Evolutionary conservation across 1,284 basidiomycete species (phyloP).

Genomic region (Mycena citricolor): DNA sequence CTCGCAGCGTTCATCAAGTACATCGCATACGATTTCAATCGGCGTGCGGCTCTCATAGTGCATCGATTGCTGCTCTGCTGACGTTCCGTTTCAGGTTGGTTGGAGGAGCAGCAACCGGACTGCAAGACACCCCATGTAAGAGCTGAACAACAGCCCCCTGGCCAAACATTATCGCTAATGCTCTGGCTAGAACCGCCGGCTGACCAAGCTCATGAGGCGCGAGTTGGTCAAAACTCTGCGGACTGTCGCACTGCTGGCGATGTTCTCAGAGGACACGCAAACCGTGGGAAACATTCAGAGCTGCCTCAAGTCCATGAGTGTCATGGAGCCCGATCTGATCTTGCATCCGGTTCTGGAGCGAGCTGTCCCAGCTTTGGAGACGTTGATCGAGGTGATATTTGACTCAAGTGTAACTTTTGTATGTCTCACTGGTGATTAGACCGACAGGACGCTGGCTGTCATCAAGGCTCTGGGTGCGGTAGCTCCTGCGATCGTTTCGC

Average conservation of each 20-base stretch:
- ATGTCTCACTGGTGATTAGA: constrained; percentile 42
- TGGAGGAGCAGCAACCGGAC: constrained; percentile 76
- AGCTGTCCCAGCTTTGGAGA: constrained; percentile 84
- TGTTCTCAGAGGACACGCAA: constrained; percentile 82
- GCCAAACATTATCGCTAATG: too few relatives aligned
- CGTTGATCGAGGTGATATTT: constrained; percentile 70
- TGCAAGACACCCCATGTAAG: constrained; percentile 79
- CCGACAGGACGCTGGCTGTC: constrained; percentile 81
- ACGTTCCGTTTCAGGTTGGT: constrained; percentile 55
- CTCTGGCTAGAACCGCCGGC: constrained; percentile 56
- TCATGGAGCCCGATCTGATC: constrained; percentile 88
- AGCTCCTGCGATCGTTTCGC: constrained; percentile 76
- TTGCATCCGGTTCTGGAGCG: constrained; percentile 85
- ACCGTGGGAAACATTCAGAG: constrained; percentile 69
- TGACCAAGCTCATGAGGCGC: constrained; percentile 80
- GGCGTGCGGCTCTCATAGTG: constrained; percentile 46
- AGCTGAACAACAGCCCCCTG: constrained; percentile 14
- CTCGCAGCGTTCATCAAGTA: constrained; percentile 85
- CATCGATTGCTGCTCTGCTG: constrained; percentile 5
- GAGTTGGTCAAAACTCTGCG: constrained; percentile 85
- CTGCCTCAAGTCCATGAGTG: constrained; percentile 70
- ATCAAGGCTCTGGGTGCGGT: constrained; percentile 86
- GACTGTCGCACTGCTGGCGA: constrained; percentile 82
- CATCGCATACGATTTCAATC: constrained; percentile 86
- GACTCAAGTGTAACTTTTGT: constrained; percentile 3